Percentiles rank a stretch among this genome's conserved stretches.
phyloP scores from a whole-genome alignment of 163 green algal species.

The Chloromonas sp. region DNA sequence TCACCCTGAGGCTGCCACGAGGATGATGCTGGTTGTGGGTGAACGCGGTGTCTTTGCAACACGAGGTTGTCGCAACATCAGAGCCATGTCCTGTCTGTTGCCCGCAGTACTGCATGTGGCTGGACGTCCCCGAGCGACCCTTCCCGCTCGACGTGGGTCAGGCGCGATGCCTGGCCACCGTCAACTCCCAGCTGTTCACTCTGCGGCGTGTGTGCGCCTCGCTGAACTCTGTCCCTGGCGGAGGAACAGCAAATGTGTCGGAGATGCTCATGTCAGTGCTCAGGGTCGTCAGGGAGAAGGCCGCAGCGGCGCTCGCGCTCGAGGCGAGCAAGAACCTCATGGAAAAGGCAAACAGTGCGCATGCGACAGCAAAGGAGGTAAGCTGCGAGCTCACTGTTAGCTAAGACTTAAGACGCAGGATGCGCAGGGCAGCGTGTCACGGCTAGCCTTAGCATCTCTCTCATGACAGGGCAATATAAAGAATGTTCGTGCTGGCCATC shows the following conservation, averaged over 20 bases:
- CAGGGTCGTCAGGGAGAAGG: background rate
- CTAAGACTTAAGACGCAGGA: no score
- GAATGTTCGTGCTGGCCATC: no score
- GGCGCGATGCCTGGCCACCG: conserved; percentile 1
- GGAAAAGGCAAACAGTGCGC: background rate
- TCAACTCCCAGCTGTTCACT: conserved; percentile 9
- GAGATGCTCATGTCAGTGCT: background rate
- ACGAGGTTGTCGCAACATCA: no score
- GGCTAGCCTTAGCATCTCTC: no score
- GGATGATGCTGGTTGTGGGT: no score
- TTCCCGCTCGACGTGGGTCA: conserved; percentile 1
- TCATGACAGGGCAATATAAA: no score
- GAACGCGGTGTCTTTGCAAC: no score
- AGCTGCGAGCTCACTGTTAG: background rate
- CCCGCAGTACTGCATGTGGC: background rate
- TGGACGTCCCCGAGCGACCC: conserved; percentile 6
- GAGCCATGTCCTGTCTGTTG: no score
- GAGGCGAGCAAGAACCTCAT: background rate
- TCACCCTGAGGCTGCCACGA: no score
- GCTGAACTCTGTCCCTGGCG: background rate
- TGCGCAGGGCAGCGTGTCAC: no score
- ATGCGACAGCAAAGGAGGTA: background rate
- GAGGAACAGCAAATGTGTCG: background rate
- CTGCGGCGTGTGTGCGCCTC: conserved; percentile 1
- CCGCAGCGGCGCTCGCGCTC: background rate